These are phyloP conservation scores for Lepidium aucheri DNA, from an alignment of 345 rosid genomes.

Conservation along the genomic window DNA sequence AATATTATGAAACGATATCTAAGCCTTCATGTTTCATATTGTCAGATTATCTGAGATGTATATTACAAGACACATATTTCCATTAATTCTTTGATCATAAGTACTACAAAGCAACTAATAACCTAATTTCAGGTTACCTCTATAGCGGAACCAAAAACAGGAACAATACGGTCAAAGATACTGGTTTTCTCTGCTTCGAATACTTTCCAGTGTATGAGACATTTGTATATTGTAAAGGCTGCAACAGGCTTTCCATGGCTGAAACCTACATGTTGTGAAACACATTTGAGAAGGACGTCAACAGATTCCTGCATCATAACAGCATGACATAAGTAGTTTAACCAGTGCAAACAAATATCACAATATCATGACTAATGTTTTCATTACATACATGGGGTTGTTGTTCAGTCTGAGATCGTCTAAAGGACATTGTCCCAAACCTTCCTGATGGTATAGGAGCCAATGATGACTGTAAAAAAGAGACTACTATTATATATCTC, in stretches of 20 bases:
- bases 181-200: conserved; percentile 92
- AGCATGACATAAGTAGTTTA: conserved; percentile 17
- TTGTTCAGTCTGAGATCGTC: conserved; percentile 51
- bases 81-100: background rate
- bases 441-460: conserved; percentile 40
- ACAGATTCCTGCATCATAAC: conserved; percentile 52
- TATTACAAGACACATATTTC: background rate
- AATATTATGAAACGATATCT: background rate
- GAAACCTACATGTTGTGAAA: conserved; percentile 54
- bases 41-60: background rate
- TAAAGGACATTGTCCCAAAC: conserved; percentile 44
- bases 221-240: conserved; percentile 77
- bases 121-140: conserved; percentile 43
- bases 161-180: conserved; percentile 89
- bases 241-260: conserved; percentile 77
- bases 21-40: background rate
- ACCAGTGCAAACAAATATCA: conserved; percentile 1
- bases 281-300: conserved; percentile 62
- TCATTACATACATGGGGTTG: conserved; percentile 50
- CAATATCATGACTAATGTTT: background rate
- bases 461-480: conserved; percentile 41
- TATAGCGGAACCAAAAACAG: conserved; percentile 76
- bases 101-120: background rate
- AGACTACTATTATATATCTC: background rate
- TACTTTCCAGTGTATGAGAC: conserved; percentile 83